Base-by-base conservation (phyloP, 106 monocot genomes). In the Acanthochlamys bracteata region DNA sequence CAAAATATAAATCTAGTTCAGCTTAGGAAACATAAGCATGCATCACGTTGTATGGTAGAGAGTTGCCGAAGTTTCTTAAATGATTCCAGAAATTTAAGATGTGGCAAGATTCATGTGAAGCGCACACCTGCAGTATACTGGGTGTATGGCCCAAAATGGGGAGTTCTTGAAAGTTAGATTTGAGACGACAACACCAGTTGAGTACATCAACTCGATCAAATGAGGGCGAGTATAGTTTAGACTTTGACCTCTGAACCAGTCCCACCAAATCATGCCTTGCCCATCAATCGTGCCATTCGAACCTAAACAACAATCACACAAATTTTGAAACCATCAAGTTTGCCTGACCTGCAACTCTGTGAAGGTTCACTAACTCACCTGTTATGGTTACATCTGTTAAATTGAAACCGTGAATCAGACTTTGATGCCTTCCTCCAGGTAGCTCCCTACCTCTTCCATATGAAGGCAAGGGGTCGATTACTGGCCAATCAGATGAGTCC, bases 41-140 rank as follows among this genome's bases (percentile, higher is more conserved):
- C 59, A 59, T 73, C 64, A 52, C 63, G 41, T 74, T 63, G 67
- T 6, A 40, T 25, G 58, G 15, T 55, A 64, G 33, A 33, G 33
- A 1, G 6, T 33, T 33, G 6, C 6, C 33, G 6, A 33, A 33
- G 33, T 33, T 33, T 33, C 33, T 33, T 33, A 40, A 20, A 42
- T 74, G 39, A 68, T 45, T 11, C 39, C 69, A 55, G n/a, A n/a
- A 33, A 33, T 33, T 33, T 33, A 33, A 6, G 33, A 33, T 33
- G 33, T 12, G 47, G 39, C 33, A 33, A 33, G 33, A 68, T 11
- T 27, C 33, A 40, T 55, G 25, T 24, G 57, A 41, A 33, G 45
- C 41, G 76, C 80, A 24, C 76, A 96, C 96, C 90, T 96, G 84
- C 90, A 88, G 63, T 96, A 90, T 16, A 91, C 90, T n/a, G 95